Base-by-base conservation (phyloP, 179 eudicot genomes). In the Camellia oleifera region DNA sequence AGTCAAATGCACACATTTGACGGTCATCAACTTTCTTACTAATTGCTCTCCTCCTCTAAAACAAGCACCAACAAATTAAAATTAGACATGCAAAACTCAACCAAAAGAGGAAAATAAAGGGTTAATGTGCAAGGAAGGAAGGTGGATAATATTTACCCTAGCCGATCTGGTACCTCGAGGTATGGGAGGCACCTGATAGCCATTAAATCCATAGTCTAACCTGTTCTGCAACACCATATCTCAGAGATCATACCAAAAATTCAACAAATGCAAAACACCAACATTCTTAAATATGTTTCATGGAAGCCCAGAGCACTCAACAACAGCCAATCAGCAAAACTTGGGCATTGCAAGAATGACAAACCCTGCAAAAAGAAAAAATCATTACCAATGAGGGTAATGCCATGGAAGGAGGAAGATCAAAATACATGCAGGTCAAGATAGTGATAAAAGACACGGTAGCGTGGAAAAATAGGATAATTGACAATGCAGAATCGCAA, bases 121-220 rank as follows among this genome's bases (percentile, higher is more conserved):
- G 42, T 40, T 12, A 67, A 26, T 3, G 7, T 66, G n/a, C 75
- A 50, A 70, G 42, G 44, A 58, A 20, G 73, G 66, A 66, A 32
- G 54, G 50, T 18, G 75, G 67, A 64, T 10, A 50, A 54, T 46
- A 72, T 40, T 87, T 94, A 96, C 99, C 97, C 97, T 90, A 53
- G 88, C 81, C 75, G 99, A 92, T 93, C 99, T 89, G 58, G 92
- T 81, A 60, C 94, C 98, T 81, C 90, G 93, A 74, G 99, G 99
- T 53, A 84, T 80, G 70, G 88, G 91, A 83, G 97, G 98, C 78
- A 89, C 91, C 89, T 90, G 94, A 86, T 87, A 91, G 79, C 98
- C 96, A 84, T 85, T 80, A 83, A 92, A 88, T 85, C 94, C 97
- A 79, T 90, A 87, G 79, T 91, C 90, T 86, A 91, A 79, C 79